Evolutionary conservation across 805 yeast species (phyloP), one percentile per base, ranked within the genome.

Genomic region (Grigorovia jiainica): DNA sequence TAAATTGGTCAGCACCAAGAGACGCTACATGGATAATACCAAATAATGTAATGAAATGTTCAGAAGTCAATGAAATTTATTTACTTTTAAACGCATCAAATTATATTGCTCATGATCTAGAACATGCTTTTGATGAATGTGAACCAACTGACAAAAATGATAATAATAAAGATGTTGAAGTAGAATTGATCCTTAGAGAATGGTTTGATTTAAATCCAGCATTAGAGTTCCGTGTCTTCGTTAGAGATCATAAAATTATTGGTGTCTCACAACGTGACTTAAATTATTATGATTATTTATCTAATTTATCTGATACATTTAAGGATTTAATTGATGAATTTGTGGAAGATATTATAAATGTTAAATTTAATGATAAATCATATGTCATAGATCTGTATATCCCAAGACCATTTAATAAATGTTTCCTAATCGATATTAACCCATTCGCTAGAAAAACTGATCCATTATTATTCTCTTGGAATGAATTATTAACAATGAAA

Each of bases 1-100:
- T 90, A 51, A 92, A 92, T 66, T 92, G 98, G 98, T 87, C 97
- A 1, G 83, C 96, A 1, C 98, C 99, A 1, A 81, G 79, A 55
- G 99, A 92, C 63, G 85, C 97, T 1, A 75, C 79, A 0, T 92
- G 97, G 98, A 90, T 92, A 17, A 64, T 83, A 53, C 72, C 92
- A 2, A 78, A 82, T 25, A 84, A 86, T 53, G 72, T 85, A 3
- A 73, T 82, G 72, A 73, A 76, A 53, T 89, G 97, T 54, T 68
- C 64, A 13, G 72, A 71, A 25, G 77, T 82, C 0, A 72, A 79
- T 31, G 99, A 92, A 49, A 64, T 92, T 0, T 92, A 87, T 48
- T 59, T 92, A 38, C 62, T 92, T 7, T 63, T 92, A 41, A 90
- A 90, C 53, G 78, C 95, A 1, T 86, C 96, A 0, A 89, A 85